These are phyloP conservation scores for Nissolia schottii DNA, from an alignment of 306 rosid species.

Conservation along the genomic window DNA sequence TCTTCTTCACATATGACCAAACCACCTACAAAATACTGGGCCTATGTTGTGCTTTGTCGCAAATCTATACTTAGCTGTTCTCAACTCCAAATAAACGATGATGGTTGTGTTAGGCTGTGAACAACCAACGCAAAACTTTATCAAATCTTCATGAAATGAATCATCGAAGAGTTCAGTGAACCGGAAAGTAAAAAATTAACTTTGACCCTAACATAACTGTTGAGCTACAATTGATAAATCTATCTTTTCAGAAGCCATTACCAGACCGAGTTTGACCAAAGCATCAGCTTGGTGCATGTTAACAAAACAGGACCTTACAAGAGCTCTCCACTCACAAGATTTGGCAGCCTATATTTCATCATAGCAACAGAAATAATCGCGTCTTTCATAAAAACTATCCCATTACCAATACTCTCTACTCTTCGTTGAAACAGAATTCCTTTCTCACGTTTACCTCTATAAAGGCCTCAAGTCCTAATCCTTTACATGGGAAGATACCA, in stretches of 20 bases:
- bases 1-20: not conserved
- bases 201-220: not conserved
- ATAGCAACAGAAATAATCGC: not conserved
- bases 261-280: not conserved
- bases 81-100: not conserved
- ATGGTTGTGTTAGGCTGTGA: not conserved
- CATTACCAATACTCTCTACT: not conserved
- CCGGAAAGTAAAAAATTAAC: too few species aligned
- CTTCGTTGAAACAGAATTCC: not conserved
- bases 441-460: not conserved
- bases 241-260: not conserved
- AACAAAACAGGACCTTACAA: not conserved
- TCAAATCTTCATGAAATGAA: not conserved
- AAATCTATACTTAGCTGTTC: not conserved
- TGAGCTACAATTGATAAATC: not conserved
- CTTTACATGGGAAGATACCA: too few species aligned
- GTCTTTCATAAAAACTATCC: not conserved
- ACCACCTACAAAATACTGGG: not conserved
- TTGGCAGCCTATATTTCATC: too few species aligned
- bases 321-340: too few species aligned
- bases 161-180: too few species aligned
- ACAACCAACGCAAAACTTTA: not conserved
- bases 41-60: not conserved
- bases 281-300: not conserved
- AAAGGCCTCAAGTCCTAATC: not conserved